Percentiles rank a stretch among this genome's conserved stretches.
phyloP scores from a whole-genome alignment of 2,329 filamentous ascomycete species.

The Alternaria sp. region DNA sequence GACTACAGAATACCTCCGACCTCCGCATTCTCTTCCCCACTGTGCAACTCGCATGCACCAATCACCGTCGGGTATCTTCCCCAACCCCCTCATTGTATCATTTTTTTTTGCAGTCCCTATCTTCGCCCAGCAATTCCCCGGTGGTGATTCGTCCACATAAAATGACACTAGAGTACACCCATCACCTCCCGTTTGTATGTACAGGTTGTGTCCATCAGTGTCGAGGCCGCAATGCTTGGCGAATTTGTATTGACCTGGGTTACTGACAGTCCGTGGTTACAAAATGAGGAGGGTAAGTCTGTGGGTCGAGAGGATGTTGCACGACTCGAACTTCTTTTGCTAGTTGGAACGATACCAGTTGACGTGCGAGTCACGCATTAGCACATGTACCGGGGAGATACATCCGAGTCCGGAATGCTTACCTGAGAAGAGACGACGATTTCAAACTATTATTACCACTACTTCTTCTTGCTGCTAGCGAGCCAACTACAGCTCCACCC shows the following conservation, averaged over 20 bases:
- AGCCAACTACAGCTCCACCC: conserved; percentile 7
- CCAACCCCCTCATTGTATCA: conserved; percentile 1
- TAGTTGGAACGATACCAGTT: not conserved
- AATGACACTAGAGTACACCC: not conserved
- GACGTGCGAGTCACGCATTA: not conserved
- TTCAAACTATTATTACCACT: not conserved
- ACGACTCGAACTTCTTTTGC: not conserved
- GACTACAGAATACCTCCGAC: conserved; percentile 8
- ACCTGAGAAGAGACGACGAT: not conserved
- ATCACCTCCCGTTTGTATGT: not conserved
- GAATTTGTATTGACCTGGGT: not conserved
- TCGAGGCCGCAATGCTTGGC: conserved; percentile 1
- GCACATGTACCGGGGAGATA: not conserved
- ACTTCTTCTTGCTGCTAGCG: not conserved
- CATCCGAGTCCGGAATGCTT: not conserved
- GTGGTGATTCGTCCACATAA: not conserved
- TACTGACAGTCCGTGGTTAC: conserved; percentile 8
- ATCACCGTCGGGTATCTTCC: conserved; percentile 1
- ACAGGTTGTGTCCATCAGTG: conserved; percentile 2
- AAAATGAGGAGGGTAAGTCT: not conserved
- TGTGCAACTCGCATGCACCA: not conserved
- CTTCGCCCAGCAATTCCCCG: conserved; percentile 10
- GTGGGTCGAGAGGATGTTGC: not conserved
- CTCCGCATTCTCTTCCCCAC: conserved; percentile 1
- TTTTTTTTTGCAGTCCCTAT: not conserved